A percentile compares a stretch with the other conserved stretches of the same genome.
phyloP scores from a whole-genome alignment of 805 yeast species.

The Candida parachauliodes region DNA sequence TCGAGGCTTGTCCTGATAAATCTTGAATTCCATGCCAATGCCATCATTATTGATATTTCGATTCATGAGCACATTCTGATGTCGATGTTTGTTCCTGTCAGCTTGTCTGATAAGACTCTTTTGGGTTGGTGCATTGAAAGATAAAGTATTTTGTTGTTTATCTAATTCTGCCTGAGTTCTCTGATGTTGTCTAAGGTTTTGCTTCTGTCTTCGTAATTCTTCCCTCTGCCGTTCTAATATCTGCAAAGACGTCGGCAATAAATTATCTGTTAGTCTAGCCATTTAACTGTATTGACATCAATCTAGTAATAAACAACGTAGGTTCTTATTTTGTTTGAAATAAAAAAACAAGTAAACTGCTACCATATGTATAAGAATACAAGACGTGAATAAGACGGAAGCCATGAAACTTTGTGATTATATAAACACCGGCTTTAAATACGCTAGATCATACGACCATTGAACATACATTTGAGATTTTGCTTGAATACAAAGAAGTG shows the following conservation, averaged over 20 bases:
- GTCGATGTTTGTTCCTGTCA: constrained; percentile 1
- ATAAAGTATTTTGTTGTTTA: constrained; percentile 5
- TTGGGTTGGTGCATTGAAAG: constrained; percentile 1
- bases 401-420: too few species aligned
- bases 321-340: constrained; percentile 1
- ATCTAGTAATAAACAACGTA: too few species aligned
- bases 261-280: neutral
- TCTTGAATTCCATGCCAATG: neutral
- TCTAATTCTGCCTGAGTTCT: constrained; percentile 2
- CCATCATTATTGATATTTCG: neutral
- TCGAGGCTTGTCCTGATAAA: neutral
- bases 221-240: constrained; percentile 3
- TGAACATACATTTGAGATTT: too few species aligned
- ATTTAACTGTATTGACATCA: too few species aligned
- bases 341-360: neutral
- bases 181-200: neutral
- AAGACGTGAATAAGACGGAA: too few species aligned
- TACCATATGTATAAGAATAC: neutral
- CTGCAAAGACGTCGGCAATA: neutral
- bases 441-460: too few species aligned
- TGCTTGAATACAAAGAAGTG: too few species aligned
- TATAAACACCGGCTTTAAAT: too few species aligned
- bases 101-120: constrained; percentile 4
- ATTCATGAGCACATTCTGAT: neutral
- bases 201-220: constrained; percentile 4